These are phyloP conservation scores for Aristolochia fimbriata DNA, from an alignment of 164 flowering plant species.

Conservation along the genomic window DNA sequence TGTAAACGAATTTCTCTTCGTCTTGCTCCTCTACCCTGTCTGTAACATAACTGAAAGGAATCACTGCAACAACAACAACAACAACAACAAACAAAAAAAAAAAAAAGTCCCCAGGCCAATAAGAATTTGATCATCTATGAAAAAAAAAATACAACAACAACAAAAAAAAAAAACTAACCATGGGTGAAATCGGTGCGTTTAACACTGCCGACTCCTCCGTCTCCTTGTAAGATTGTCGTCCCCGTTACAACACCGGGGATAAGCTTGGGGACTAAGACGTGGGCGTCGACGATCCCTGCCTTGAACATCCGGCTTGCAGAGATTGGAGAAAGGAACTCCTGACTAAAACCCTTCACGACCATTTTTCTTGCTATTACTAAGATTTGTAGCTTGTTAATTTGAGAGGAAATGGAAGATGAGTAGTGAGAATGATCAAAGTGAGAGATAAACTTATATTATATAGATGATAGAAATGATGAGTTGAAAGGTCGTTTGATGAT, in stretches of 20 bases:
- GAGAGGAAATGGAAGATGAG: too few relatives aligned
- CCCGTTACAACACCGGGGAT: neutral
- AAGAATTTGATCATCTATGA: neutral
- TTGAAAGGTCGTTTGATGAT: too few relatives aligned
- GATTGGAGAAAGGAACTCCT: neutral
- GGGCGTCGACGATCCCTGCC: slow-evolving; percentile 2
- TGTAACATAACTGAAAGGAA: neutral
- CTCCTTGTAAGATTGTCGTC: neutral
- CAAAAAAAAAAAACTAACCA: neutral
- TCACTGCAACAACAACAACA: neutral
- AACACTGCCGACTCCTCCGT: slow-evolving; percentile 1
- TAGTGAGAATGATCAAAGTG: too few relatives aligned
- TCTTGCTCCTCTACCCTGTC: neutral
- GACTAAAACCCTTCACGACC: neutral
- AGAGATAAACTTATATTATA: too few relatives aligned
- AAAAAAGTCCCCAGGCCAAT: too few relatives aligned
- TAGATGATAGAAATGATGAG: too few relatives aligned
- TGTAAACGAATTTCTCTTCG: neutral
- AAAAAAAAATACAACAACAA: too few relatives aligned
- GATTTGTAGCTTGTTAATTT: too few relatives aligned
- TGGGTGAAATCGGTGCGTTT: neutral
- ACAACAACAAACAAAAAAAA: neutral
- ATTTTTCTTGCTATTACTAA: neutral
- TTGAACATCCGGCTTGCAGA: neutral
- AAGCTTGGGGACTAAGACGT: slow-evolving; percentile 1